Evolutionary conservation across 2,329 filamentous ascomycete species (phyloP), one percentile per base, ranked within the genome.

Genomic region (Aschersonia sp.): DNA sequence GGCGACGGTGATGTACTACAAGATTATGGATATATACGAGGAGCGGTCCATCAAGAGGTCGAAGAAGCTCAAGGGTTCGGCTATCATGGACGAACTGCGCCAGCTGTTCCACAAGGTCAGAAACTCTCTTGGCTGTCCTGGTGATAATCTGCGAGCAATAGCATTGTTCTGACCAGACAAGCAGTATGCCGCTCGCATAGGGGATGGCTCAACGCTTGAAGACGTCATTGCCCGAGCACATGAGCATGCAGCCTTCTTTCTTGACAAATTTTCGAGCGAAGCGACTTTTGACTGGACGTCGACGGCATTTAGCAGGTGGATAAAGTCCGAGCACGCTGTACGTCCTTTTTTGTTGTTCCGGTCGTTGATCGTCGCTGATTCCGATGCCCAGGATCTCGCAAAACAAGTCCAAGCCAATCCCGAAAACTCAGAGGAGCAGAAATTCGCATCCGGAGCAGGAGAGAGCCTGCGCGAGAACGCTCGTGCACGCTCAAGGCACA

Each of bases 1-100:
- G 58, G 81, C 77, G 2, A 74, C 84, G 10, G 68, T 71, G 7
- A 63, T 85, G 22, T 75, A 86, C 53, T 84, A 84, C 58, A 73
- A 71, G 47, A 59, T 84, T 3, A 65, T 77, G 41, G 75, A 79
- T 47, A 68, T 75, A 8, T 81, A 83, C 55, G 62, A 57, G 9
- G 58, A 52, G 5, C 59, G 57, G 30, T 51, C 58, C 30, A 55
- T 57, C 3, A 64, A 59, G 40, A 59, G 57, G 12, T 53, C 58
- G 5, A 59, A 56, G 47, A 59, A 56, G 44, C 46, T 47, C 46
- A 11, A 61, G 48, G 46, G 64, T 45, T 53, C 62, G 49, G 52
- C 62, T 30, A 41, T 64, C 4, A 52, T 57, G 46, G 56, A 59
- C 9, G 55, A 61, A 9, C 52, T 66, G 5, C 47, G 56, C 5